Evolutionary conservation across 2,329 filamentous ascomycete genomes (phyloP).

Genomic region (Penicillium sp.): DNA sequence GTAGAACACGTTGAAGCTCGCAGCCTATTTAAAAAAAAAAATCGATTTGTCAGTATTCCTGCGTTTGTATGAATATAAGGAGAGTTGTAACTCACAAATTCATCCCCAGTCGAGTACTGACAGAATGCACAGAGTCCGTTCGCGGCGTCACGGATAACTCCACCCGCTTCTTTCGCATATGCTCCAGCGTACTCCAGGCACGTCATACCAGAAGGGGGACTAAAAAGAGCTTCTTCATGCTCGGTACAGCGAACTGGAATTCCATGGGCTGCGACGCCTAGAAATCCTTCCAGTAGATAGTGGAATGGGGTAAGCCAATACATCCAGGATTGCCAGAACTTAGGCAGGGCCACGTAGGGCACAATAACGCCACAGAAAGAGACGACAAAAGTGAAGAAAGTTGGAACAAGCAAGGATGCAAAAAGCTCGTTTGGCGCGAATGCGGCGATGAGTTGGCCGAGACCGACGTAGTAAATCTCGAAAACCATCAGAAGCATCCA

Average conservation of each 20-base stretch:
- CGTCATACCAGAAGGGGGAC: conserved; percentile 52
- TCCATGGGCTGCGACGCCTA: conserved; percentile 52
- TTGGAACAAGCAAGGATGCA: conserved; percentile 59
- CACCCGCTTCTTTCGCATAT: conserved; percentile 52
- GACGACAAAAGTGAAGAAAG: conserved; percentile 64
- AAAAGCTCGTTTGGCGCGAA: conserved; percentile 62
- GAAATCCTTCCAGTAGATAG: conserved; percentile 59
- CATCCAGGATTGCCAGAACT: conserved; percentile 63
- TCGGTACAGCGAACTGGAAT: conserved; percentile 52
- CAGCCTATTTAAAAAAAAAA: conserved; percentile 28
- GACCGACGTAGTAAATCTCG: conserved; percentile 59
- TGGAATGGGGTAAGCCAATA: conserved; percentile 64
- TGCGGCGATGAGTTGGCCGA: conserved; percentile 62
- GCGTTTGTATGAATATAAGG: too few species aligned
- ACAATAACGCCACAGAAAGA: conserved; percentile 72
- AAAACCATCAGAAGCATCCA: conserved; percentile 63
- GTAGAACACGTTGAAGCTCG: conserved; percentile 56
- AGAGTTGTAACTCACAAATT: conserved; percentile 47
- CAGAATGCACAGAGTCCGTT: conserved; percentile 60
- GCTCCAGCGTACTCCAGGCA: conserved; percentile 55
- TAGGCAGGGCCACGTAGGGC: conserved; percentile 55
- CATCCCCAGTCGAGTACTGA: conserved; percentile 55
- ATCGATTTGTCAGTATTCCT: too few species aligned
- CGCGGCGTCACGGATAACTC: conserved; percentile 54
- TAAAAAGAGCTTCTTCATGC: conserved; percentile 56